A percentile compares a stretch with the other conserved stretches of the same genome.
These are phyloP conservation scores for Clathrus columnatus DNA, from an alignment of 768 basidiomycete genomes.

Conservation along the genomic window DNA sequence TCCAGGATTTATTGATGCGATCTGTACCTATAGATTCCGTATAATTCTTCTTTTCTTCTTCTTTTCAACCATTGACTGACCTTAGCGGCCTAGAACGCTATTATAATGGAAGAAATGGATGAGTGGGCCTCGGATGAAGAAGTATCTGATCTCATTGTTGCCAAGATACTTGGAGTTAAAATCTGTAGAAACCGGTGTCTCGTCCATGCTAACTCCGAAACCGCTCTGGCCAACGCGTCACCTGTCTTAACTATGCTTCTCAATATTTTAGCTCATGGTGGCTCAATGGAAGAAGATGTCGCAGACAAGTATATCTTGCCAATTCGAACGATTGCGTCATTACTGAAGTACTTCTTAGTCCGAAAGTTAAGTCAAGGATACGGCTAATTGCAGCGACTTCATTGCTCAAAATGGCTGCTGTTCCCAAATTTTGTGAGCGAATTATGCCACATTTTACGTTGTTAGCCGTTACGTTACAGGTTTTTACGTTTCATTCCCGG, in stretches of 20 bases:
- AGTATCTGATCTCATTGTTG: conserved; percentile 47
- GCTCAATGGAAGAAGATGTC: conserved; percentile 43
- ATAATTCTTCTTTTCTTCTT: conserved; percentile 18
- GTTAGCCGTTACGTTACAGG: conserved; percentile 71
- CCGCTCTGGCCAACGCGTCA: conserved; percentile 55
- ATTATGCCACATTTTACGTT: conserved; percentile 56
- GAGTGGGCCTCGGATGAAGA: conserved; percentile 75
- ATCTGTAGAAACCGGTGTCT: conserved; percentile 75
- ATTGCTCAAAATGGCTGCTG: conserved; percentile 64
- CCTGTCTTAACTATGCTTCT: conserved; percentile 73
- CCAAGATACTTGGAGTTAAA: conserved; percentile 72
- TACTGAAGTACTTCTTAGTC: conserved; percentile 30
- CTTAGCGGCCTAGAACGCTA: conserved; percentile 39
- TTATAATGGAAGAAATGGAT: conserved; percentile 41
- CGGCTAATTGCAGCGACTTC: conserved; percentile 77
- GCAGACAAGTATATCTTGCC: conserved; percentile 37
- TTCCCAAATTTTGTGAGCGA: conserved; percentile 45
- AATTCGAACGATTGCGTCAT: not conserved
- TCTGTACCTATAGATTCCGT: conserved; percentile 40
- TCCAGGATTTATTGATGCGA: conserved; percentile 62
- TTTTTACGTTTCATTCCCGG: conserved; percentile 21
- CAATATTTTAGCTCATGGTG: conserved; percentile 59
- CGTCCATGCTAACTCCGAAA: conserved; percentile 48
- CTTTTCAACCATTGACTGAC: not conserved
- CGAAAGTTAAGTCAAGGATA: conserved; percentile 63